Conservation (phyloP, 768 basidiomycete genomes). For the Crepidotus variabilis region DNA sequence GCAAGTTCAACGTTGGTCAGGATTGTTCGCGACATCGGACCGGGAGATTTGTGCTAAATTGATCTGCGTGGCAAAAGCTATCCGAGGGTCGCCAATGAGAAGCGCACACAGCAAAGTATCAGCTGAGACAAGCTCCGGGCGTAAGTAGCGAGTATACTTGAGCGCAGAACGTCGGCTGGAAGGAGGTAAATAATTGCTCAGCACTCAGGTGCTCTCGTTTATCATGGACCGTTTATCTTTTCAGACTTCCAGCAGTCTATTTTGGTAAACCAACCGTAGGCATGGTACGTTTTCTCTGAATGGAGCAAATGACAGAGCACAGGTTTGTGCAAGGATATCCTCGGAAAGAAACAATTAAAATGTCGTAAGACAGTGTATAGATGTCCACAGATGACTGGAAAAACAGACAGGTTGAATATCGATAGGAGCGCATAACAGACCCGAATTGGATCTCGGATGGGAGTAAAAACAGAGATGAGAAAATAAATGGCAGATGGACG, state of each 20-base stretch:
- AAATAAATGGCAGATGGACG: background rate
- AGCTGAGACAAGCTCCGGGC: background rate
- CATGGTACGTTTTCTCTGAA: background rate
- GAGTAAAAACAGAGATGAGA: constrained; percentile 2
- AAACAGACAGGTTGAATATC: background rate
- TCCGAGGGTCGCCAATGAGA: no score
- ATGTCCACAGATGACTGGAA: background rate
- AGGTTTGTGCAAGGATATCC: background rate
- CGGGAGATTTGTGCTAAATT: no score
- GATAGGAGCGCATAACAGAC: background rate
- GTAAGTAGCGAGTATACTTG: background rate
- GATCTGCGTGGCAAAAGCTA: no score
- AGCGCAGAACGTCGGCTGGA: background rate
- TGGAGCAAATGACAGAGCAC: background rate
- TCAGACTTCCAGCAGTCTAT: background rate
- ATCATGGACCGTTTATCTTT: background rate
- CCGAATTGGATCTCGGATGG: background rate
- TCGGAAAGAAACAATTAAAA: background rate
- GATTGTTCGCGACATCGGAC: no score
- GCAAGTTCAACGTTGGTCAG: no score
- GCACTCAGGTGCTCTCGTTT: background rate
- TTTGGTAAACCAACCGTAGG: background rate
- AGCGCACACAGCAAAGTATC: background rate
- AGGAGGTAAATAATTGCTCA: background rate
- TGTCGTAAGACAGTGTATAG: background rate